Evolutionary conservation across 2,329 filamentous ascomycete species (phyloP), one percentile per base, ranked within the genome.

Genomic region (Fusarium solani-melongenae): DNA sequence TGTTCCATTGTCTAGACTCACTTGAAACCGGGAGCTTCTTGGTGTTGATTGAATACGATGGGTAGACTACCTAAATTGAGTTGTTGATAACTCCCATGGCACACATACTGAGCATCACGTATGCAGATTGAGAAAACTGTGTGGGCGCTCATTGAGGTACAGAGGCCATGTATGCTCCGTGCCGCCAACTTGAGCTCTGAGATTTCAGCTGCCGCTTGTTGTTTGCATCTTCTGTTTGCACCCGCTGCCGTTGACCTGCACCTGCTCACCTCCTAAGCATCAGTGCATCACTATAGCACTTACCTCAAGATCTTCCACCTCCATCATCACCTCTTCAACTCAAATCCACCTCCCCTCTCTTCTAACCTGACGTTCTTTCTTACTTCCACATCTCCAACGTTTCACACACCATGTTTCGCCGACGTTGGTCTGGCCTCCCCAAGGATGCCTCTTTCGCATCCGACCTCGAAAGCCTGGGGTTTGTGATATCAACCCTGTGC

Each of bases 401-500:
- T 22, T 33, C 20, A 11, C n/a, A 29, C 65, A 68, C 17, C 64
- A 83, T 98, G 95, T 98, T 96, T 80, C 90, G 92, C 59, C 92
- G 93, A 64, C 86, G 87, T 41, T 90, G 90, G 83, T 86, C 88
- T 10, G 88, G 90, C 74, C 89, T 97, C 4, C 93, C 94, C n/a
- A 81, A 85, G 62, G 93, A 98, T 78, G 88, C 90, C 1, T 79
- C 85, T 14, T 97, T 93, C 79, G 87, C 91, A 12, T 83, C 87
- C 0, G 86, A 93, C 76, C 85, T 98, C 31, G 84, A 90, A 67
- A 84, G 89, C 62, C 90, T 98, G 5, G 95, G 94, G 93, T 96
- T 49, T 24, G 78, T 69, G 14, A 31, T 15, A 3, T 59, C 10
- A 8, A 29, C 4, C 1, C 31, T 55, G 3, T 34, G 5, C 10